phyloP scores from a whole-genome alignment of 192 early-diverging fungal genomes.

The Coemansia sp. region DNA sequence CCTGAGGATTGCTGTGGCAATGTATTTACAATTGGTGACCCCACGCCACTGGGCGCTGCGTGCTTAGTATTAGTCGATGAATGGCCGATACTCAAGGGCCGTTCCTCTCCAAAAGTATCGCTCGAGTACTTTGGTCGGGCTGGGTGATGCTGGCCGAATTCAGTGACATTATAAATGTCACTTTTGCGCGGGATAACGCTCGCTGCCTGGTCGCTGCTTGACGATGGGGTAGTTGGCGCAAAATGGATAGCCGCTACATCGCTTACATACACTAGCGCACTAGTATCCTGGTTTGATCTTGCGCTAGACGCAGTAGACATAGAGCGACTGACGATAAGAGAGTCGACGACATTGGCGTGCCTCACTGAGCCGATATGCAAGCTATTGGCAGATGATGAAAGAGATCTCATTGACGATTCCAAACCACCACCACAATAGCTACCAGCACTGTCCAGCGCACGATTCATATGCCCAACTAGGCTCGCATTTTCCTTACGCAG shows the following conservation, averaged over 20 bases:
- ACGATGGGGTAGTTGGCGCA: not conserved
- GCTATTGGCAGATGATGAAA: not conserved
- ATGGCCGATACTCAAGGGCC: not conserved
- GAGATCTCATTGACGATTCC: not conserved
- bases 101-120: not conserved
- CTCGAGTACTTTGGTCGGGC: not conserved
- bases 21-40: not conserved
- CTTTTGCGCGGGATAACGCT: not conserved
- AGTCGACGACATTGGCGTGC: not conserved
- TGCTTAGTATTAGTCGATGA: not conserved
- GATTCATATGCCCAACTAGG: not conserved
- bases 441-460: not conserved
- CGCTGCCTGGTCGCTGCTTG: not conserved
- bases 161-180: not conserved
- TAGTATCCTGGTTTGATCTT: not conserved
- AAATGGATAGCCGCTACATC: not conserved
- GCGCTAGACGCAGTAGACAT: not conserved
- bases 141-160: not conserved
- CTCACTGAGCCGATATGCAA: not conserved
- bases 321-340: not conserved
- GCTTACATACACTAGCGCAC: not conserved
- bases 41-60: not conserved
- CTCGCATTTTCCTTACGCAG: conserved; percentile 16
- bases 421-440: not conserved
- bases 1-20: not conserved